phyloP scores from a whole-genome alignment of 73 alveolate genomes.

The Diophrys sp. region DNA sequence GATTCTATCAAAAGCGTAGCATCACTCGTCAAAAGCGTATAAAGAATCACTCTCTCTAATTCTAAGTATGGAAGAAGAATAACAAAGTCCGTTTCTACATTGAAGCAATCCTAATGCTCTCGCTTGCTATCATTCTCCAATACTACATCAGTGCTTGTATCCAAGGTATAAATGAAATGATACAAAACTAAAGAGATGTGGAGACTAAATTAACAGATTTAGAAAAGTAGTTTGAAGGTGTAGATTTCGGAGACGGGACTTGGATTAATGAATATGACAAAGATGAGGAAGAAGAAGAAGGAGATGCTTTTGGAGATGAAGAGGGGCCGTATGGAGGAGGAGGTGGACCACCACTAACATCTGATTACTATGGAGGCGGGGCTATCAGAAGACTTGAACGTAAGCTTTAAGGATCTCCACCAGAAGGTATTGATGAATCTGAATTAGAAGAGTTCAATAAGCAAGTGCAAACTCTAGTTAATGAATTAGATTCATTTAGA shows the following conservation, averaged over 20 bases:
- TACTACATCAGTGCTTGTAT: neutral
- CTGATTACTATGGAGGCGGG: neutral
- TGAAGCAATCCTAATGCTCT: conserved; percentile 1
- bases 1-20: neutral
- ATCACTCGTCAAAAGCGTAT: neutral
- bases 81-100: neutral
- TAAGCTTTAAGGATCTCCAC: neutral
- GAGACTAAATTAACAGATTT: neutral
- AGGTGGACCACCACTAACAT: neutral
- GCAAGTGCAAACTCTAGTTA: neutral
- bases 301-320: neutral
- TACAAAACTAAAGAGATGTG: neutral
- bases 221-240: neutral
- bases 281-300: neutral
- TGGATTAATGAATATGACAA: neutral
- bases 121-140: neutral
- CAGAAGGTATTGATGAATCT: neutral
- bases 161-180: neutral
- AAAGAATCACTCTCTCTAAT: neutral
- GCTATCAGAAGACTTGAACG: no score
- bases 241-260: neutral
- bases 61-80: conserved; percentile 5
- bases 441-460: neutral
- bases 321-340: neutral
- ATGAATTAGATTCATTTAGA: neutral